Conservation (phyloP, 106 monocot species). For the Platanthera zijinensis region DNA sequence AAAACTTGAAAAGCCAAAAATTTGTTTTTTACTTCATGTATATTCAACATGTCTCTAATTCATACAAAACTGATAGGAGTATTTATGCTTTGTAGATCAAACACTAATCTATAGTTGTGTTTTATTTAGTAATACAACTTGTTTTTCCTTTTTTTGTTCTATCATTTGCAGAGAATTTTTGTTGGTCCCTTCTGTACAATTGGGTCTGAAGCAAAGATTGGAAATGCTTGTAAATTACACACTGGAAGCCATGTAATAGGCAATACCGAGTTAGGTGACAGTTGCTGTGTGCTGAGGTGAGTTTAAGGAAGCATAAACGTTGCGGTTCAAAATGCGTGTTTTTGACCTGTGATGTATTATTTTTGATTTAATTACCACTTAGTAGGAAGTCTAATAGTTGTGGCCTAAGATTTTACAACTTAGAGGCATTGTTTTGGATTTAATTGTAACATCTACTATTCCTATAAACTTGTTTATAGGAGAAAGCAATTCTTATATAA, state of each 20-base stretch:
- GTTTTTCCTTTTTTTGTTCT: neutral
- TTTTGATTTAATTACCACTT: neutral
- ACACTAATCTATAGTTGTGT: neutral
- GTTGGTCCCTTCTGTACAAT: conserved; percentile 83
- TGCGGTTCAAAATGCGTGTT: neutral
- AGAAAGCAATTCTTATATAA: neutral
- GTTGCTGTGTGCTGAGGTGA: conserved; percentile 55
- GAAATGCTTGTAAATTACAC: conserved; percentile 57
- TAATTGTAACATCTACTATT: neutral
- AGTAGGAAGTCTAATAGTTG: too few relatives aligned
- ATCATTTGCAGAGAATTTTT: conserved; percentile 45
- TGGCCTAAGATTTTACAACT: neutral
- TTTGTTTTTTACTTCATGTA: neutral
- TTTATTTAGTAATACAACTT: neutral
- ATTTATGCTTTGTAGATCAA: neutral
- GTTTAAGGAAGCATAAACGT: neutral
- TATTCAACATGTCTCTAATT: neutral
- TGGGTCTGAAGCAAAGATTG: conserved; percentile 57
- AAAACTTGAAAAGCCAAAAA: neutral
- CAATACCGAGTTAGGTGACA: conserved; percentile 63
- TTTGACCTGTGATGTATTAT: neutral
- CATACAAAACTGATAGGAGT: neutral
- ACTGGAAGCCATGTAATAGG: conserved; percentile 80
- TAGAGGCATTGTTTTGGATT: neutral
- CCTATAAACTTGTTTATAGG: neutral